phyloP scores from a whole-genome alignment of 2,329 filamentous ascomycete species.

The Pochonia chlamydosporia region DNA sequence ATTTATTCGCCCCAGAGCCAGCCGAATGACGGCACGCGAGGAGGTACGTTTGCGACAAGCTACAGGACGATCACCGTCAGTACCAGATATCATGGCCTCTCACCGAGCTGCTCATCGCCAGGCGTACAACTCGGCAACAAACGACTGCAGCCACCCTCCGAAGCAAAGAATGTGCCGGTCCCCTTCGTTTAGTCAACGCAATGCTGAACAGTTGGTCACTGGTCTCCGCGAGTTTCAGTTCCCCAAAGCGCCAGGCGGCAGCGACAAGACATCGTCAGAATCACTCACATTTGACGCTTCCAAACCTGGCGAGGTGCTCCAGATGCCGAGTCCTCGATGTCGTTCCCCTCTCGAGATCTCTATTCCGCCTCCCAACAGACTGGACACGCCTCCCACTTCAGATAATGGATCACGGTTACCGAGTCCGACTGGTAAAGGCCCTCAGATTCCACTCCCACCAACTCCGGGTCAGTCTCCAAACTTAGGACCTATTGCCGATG shows the following conservation, averaged over 20 bases:
- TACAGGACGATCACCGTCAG: constrained; percentile 21
- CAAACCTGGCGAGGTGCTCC: constrained; percentile 16
- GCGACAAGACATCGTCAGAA: constrained; percentile 17
- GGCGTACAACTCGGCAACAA: constrained; percentile 9
- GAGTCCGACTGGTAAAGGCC: constrained; percentile 11
- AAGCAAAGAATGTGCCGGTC: constrained; percentile 12
- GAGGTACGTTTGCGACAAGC: constrained; percentile 30
- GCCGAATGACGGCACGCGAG: constrained; percentile 52
- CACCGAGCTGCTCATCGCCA: constrained; percentile 7
- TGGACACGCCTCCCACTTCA: constrained; percentile 27
- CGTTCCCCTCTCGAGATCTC: constrained; percentile 17
- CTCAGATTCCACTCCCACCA: constrained; percentile 13
- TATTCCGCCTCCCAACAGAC: constrained; percentile 13
- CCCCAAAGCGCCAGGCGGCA: constrained; percentile 26
- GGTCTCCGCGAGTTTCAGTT: constrained; percentile 32
- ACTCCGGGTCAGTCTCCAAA: constrained; percentile 27
- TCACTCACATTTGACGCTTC: constrained; percentile 15
- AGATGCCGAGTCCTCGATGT: constrained; percentile 19
- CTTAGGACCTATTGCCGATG: constrained; percentile 18
- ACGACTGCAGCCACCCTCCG: constrained; percentile 7
- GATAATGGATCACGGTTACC: constrained; percentile 11
- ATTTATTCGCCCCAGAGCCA: constrained; percentile 50
- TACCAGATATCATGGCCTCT: constrained; percentile 13
- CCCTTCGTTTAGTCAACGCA: constrained; percentile 18
- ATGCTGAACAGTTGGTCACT: constrained; percentile 17